These are phyloP conservation scores for Vanrija sp. DNA, from an alignment of 1,284 basidiomycete species.

Conservation along the genomic window DNA sequence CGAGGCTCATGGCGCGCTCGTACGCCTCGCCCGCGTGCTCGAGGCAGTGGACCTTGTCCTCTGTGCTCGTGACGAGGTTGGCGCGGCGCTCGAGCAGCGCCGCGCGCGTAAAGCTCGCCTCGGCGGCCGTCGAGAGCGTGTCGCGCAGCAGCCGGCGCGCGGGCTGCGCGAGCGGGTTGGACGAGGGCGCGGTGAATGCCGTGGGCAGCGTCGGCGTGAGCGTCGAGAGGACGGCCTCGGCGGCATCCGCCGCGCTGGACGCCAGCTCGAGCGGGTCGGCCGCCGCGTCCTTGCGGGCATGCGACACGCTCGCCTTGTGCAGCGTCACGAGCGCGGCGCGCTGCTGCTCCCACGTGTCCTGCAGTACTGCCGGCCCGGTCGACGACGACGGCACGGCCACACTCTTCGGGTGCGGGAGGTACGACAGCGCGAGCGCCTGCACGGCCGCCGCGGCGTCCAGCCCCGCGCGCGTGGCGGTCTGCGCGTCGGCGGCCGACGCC, in stretches of 20 bases:
- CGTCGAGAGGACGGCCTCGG: constrained; percentile 61
- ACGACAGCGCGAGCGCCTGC: constrained; percentile 70
- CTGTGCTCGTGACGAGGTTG: constrained; percentile 56
- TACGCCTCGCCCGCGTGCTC: constrained; percentile 57
- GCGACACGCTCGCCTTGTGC: constrained; percentile 69
- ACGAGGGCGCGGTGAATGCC: constrained; percentile 32
- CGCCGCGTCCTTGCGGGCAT: constrained; percentile 55
- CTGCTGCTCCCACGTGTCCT: constrained; percentile 65
- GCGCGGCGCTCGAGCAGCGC: constrained; percentile 49
- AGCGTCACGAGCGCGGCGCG: constrained; percentile 67
- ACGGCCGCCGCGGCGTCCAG: constrained; percentile 84
- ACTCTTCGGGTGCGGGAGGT: constrained; percentile 60
- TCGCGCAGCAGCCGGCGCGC: constrained; percentile 34
- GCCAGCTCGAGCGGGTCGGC: constrained; percentile 57
- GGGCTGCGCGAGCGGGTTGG: constrained; percentile 17
- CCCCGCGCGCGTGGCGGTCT: constrained; percentile 55
- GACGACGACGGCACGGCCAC: constrained; percentile 54
- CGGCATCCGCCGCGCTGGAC: constrained; percentile 59
- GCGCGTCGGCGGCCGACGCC: constrained; percentile 64
- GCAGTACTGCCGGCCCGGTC: constrained; percentile 57
- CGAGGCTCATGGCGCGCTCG: constrained; percentile 55
- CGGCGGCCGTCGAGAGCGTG: constrained; percentile 52
- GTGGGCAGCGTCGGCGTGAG: constrained; percentile 52
- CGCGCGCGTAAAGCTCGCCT: constrained; percentile 46
- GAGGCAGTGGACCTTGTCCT: constrained; percentile 55